Percentiles rank a stretch among this genome's conserved stretches.
These are phyloP conservation scores for Angomonas deanei DNA, from an alignment of 208 protist species.

Conservation along the genomic window DNA sequence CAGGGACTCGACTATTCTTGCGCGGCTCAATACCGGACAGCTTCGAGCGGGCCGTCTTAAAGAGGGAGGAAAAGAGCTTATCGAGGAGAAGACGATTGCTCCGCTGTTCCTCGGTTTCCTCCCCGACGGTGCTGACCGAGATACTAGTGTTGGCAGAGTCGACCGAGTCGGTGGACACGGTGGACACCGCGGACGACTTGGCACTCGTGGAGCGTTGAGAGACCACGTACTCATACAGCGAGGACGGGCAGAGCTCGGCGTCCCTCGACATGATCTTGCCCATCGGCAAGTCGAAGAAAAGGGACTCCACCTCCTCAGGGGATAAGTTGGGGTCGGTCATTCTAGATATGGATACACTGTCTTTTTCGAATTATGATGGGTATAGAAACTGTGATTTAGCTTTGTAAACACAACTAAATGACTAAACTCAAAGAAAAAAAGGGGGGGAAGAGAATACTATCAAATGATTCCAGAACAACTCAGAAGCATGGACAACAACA, in stretches of 20 bases:
- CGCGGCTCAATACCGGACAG: slow-evolving; percentile 20
- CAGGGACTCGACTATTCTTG: slow-evolving; percentile 10
- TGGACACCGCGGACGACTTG: slow-evolving; percentile 1
- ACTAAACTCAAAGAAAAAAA: no score
- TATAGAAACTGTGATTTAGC: no score
- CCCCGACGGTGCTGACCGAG: neutral
- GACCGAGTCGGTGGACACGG: slow-evolving; percentile 36
- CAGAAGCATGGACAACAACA: no score
- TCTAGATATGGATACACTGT: neutral
- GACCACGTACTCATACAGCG: slow-evolving; percentile 43
- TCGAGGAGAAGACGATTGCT: slow-evolving; percentile 21
- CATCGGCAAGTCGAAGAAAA: slow-evolving; percentile 14
- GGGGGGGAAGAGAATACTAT: no score
- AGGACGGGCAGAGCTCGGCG: slow-evolving; percentile 20
- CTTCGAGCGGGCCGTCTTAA: slow-evolving; percentile 54
- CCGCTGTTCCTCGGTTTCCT: neutral
- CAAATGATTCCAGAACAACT: no score
- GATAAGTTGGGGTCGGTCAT: neutral
- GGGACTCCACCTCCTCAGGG: neutral
- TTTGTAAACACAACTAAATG: no score
- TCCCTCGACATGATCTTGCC: slow-evolving; percentile 14
- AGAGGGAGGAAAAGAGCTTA: slow-evolving; percentile 63
- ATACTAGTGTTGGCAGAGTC: slow-evolving; percentile 34
- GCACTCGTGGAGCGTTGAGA: slow-evolving; percentile 10
- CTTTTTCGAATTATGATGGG: neutral